These are phyloP conservation scores for Malbranchea cinnamomea DNA, from an alignment of 2,329 filamentous ascomycete genomes.

Conservation along the genomic window DNA sequence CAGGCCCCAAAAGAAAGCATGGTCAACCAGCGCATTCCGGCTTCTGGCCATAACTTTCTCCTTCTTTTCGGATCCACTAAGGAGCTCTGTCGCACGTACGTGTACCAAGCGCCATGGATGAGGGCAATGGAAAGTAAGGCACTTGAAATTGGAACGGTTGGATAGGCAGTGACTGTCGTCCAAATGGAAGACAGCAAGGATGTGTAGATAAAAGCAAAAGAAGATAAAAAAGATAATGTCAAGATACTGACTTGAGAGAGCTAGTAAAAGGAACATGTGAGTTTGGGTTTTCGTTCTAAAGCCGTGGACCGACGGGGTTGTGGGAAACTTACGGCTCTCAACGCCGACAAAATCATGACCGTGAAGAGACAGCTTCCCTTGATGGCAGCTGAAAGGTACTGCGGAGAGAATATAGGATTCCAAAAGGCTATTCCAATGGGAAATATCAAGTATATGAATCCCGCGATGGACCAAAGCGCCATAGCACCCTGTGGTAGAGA, in stretches of 20 bases:
- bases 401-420: slow-evolving; percentile 1
- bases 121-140: slow-evolving; percentile 19
- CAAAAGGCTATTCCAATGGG: slow-evolving; percentile 2
- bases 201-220: slow-evolving; percentile 22
- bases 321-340: slow-evolving; percentile 24
- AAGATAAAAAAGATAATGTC: slow-evolving; percentile 23
- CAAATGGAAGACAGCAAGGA: slow-evolving; percentile 18
- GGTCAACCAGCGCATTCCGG: slow-evolving; percentile 23
- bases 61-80: slow-evolving; percentile 18
- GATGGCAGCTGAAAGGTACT: slow-evolving; percentile 17
- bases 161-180: slow-evolving; percentile 20
- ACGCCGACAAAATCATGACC: slow-evolving; percentile 20
- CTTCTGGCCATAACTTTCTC: slow-evolving; percentile 14
- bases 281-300: not conserved
- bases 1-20: slow-evolving; percentile 29
- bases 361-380: slow-evolving; percentile 22
- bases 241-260: slow-evolving; percentile 25
- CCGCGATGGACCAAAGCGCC: slow-evolving; percentile 4
- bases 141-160: slow-evolving; percentile 15
- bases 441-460: slow-evolving; percentile 5
- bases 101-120: slow-evolving; percentile 16
- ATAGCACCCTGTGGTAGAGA: slow-evolving; percentile 5
- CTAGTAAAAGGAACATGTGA: slow-evolving; percentile 15
- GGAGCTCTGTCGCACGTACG: slow-evolving; percentile 16
- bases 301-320: not conserved